phyloP scores from a whole-genome alignment of 352 stramenopile species.

The Globisporangium takayamanum region DNA sequence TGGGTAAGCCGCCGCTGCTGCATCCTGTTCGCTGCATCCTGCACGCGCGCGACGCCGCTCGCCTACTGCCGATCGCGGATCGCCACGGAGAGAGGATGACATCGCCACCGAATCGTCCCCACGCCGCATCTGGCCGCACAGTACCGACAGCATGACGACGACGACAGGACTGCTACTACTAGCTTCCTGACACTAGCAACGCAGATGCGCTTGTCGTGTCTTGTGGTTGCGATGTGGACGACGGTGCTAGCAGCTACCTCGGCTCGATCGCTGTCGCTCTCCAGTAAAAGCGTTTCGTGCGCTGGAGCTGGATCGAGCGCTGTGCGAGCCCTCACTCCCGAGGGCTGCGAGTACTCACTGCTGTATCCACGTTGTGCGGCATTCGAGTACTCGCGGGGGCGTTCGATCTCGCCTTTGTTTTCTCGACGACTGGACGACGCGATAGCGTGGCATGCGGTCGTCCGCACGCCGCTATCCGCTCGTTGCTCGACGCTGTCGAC shows the following conservation, averaged over 20 bases:
- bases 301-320: constrained; percentile 16
- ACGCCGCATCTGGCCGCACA: not conserved
- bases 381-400: constrained; percentile 65
- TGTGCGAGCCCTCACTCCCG: constrained; percentile 18
- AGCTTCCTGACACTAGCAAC: too few species aligned
- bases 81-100: constrained; percentile 34
- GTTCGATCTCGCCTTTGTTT: constrained; percentile 16
- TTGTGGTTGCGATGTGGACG: too few species aligned
- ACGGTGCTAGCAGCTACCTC: not conserved
- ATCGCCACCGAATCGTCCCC: constrained; percentile 1
- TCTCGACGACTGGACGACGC: not conserved
- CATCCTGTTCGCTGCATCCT: not conserved
- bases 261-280: not conserved
- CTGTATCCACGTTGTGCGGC: constrained; percentile 87
- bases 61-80: constrained; percentile 20
- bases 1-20: constrained; percentile 48
- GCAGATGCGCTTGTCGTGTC: too few species aligned
- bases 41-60: constrained; percentile 12
- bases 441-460: not conserved
- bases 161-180: too few species aligned
- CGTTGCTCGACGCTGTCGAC: too few species aligned
- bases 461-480: not conserved
- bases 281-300: not conserved
- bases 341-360: constrained; percentile 61
- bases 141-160: not conserved